Evolutionary conservation across 257 asterid genomes (phyloP), one percentile per base, ranked within the genome.

Genomic region (Scutellaria galericulata): DNA sequence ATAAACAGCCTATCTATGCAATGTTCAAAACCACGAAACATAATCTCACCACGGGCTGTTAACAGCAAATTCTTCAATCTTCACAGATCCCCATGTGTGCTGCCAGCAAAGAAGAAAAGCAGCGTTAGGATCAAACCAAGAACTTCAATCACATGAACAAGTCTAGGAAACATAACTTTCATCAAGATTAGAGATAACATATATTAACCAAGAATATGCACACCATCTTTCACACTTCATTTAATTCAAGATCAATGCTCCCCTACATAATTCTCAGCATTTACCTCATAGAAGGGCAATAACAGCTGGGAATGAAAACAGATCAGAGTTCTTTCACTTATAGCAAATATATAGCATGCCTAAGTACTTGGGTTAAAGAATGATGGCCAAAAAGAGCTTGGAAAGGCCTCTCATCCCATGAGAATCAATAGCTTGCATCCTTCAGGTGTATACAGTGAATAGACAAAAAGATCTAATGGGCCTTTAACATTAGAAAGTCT

Each of bases 41-140:
- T 15, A 60, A 53, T 45, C 76, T 75, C 78, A 75, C 80, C 80
- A 51, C 40, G 18, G 44, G 75, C 14, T 42, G 42, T 42, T 48
- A 56, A 68, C 61, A 7, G 57, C 27, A 13, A 15, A 20, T 41
- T 58, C 72, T 58, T 15, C 9, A 5, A 59, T 44, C 73, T 63
- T 68, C 61, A 27, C 22, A 31, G 18, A 46, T 40, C 65, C 48
- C 18, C 53, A 44, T 45, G 64, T 39, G 1, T 1, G 12, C 68
- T 52, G 79, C 72, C 73, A 51, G 51, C 46, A 70, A 47, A 65
- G 31, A 12, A 60, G 20, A 69, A 57, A 64, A 37, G 4, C 6
- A 3, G 14, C n/a, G 61, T 70, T 61, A 75, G 77, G 18, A 68
- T 8, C 47, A 6, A 35, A 27, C 35, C 70, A 65, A 15, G 11